phyloP scores from a whole-genome alignment of 2,329 filamentous ascomycete species.

The Phialophora verrucosa region DNA sequence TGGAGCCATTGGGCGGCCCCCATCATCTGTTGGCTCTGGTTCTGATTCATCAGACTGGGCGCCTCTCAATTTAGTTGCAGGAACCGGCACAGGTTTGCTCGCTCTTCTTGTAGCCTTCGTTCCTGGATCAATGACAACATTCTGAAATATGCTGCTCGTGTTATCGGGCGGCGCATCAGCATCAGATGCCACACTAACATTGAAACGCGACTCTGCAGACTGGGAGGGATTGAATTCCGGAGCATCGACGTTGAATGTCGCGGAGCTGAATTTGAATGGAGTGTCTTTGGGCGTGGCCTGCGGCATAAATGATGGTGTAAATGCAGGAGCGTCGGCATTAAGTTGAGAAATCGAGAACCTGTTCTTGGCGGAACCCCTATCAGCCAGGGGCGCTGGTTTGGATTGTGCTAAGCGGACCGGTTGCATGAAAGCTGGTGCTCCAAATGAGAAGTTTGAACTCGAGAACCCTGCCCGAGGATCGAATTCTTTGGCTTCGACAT shows the following conservation, averaged over 20 bases:
- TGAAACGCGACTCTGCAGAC: conserved; percentile 35
- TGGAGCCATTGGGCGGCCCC: conserved; percentile 65
- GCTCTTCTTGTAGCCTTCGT: conserved; percentile 66
- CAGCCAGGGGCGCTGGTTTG: conserved; percentile 7
- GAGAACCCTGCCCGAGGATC: conserved; percentile 61
- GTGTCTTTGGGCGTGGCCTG: conserved; percentile 13
- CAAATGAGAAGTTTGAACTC: conserved; percentile 53
- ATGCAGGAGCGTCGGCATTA: conserved; percentile 72
- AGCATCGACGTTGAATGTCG: conserved; percentile 76
- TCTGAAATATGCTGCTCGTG: conserved; percentile 66
- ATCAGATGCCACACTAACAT: conserved; percentile 39
- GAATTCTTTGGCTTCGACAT: conserved; percentile 86
- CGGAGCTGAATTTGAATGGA: conserved; percentile 46
- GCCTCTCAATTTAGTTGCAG: conserved; percentile 46
- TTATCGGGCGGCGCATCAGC: conserved; percentile 34
- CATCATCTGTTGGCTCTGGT: conserved; percentile 61
- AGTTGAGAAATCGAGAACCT: conserved; percentile 52
- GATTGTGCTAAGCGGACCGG: conserved; percentile 17
- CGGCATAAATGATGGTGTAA: conserved; percentile 61
- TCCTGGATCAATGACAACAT: conserved; percentile 67
- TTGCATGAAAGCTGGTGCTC: conserved; percentile 47
- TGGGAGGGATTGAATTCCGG: conserved; percentile 72
- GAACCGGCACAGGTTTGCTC: conserved; percentile 82
- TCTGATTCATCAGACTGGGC: conserved; percentile 49
- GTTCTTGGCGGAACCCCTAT: conserved; percentile 15